Base-by-base conservation (phyloP, 192 early-diverging fungal genomes). In the Entomortierella parvispora region DNA sequence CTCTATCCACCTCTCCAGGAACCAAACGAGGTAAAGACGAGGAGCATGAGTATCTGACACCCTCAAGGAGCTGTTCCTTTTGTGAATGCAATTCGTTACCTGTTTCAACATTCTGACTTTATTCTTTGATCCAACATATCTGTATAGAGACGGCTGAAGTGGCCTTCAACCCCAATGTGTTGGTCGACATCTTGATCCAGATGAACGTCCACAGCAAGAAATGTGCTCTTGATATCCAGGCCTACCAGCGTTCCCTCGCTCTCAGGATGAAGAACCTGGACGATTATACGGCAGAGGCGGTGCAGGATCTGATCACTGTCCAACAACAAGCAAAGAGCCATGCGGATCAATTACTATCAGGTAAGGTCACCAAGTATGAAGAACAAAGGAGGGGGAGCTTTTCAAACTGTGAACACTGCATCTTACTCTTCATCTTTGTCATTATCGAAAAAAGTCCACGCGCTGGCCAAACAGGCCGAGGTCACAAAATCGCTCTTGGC, bases 211-310 rank as follows among this genome's bases (percentile, higher is more conserved):
- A 76, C 33, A 76, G 37, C 47, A 67, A 68, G 33, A 52, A 60
- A 29, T 76, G 59, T 17, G 72, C 65, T 5, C 52, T 48, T 11
- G 65, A 76, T 11, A 76, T 76, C n/a, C 72, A 76, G 37, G 58
- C 62, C 3, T 68, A 54, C 15, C 72, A 76, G 32, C 42, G 53
- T n/a, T 26, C 52, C 1, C 64, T 76, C 10, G 72, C 42, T 14
- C 23, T 31, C n/a, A 76, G 68, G 47, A 62, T 76, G 45, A 67
- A 50, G 14, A 17, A 51, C 1, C 25, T 76, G 44, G 72, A 76
- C 12, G 59, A 46, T 2, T 62, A 32, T 33, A 62, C 72, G 0
- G 0, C 65, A 0, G 48, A 58, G 15, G 72, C 72, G 0, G 64
- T 76, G 0, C 72, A 68, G 28, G 62, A 62, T 31, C 47, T 76